Evolutionary conservation across 2,329 filamentous ascomycete genomes (phyloP).

Genomic region (Clarireedia homoeocarpa): DNA sequence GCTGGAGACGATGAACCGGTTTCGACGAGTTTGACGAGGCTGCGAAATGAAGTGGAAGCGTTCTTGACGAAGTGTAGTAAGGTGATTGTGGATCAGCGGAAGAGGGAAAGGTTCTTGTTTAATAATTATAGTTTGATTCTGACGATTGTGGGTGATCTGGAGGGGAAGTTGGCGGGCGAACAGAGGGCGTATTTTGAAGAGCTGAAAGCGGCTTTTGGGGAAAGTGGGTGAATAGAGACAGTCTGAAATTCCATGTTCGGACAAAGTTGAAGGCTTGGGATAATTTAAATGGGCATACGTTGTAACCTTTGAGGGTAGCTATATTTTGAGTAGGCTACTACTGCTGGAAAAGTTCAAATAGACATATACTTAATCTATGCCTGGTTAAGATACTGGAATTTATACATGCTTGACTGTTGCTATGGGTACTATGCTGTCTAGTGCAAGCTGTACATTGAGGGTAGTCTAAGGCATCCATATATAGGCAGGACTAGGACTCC

Average conservation of each 20-base stretch:
- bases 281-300: background rate
- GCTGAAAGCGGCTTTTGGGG: constrained; percentile 51
- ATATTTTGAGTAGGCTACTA: no score
- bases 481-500: no score
- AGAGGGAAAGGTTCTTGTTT: constrained; percentile 79
- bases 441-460: no score
- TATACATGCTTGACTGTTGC: no score
- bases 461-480: no score
- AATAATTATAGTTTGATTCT: constrained; percentile 95
- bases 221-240: constrained; percentile 23
- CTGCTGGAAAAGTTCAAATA: no score
- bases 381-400: no score
- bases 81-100: constrained; percentile 67
- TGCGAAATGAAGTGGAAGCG: constrained; percentile 74
- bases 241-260: no score
- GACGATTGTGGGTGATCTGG: constrained; percentile 77
- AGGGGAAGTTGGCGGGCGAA: constrained; percentile 66
- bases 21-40: constrained; percentile 65
- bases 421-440: no score
- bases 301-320: no score
- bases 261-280: background rate
- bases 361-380: no score
- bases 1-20: constrained; percentile 93
- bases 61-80: constrained; percentile 75
- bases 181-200: constrained; percentile 68